phyloP scores from a whole-genome alignment of 176 grass and related monocot species.

The sorghum (Sorghum bicolor) region DNA sequence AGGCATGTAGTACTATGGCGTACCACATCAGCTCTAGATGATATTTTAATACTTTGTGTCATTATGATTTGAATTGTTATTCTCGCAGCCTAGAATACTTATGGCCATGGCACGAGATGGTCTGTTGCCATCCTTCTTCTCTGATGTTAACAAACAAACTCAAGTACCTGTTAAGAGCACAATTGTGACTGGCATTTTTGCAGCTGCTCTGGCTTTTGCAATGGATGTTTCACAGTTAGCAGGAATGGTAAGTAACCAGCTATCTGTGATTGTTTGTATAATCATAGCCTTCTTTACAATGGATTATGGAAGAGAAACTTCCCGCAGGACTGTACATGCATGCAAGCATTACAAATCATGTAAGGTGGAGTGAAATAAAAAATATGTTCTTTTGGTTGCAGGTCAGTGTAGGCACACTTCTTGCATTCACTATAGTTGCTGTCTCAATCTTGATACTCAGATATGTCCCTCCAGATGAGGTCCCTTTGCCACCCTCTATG shows the following conservation, averaged over 20 bases:
- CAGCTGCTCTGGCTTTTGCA: slow-evolving; percentile 66
- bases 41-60: background rate
- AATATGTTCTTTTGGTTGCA: slow-evolving; percentile 32
- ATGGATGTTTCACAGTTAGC: slow-evolving; percentile 99
- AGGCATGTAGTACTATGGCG: background rate
- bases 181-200: slow-evolving; percentile 68
- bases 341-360: background rate
- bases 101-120: slow-evolving; percentile 99
- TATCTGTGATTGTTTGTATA: background rate
- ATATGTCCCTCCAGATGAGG: slow-evolving; percentile 88
- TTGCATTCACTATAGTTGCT: slow-evolving; percentile 89
- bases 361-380: background rate
- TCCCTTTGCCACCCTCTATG: slow-evolving; percentile 65
- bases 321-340: background rate
- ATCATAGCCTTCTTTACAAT: background rate
- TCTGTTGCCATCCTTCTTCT: slow-evolving; percentile 84
- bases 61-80: background rate
- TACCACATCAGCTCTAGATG: background rate
- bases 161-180: slow-evolving; percentile 98
- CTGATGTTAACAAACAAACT: slow-evolving; percentile 68
- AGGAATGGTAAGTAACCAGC: slow-evolving; percentile 82
- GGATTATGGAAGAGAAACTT: background rate
- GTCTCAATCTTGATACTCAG: slow-evolving; percentile 95
- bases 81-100: slow-evolving; percentile 91
- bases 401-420: slow-evolving; percentile 98